A percentile compares a stretch with the other conserved stretches of the same genome.
Conservation (phyloP, 2,329 filamentous ascomycete genomes). For the Fusarium ambrosium region DNA sequence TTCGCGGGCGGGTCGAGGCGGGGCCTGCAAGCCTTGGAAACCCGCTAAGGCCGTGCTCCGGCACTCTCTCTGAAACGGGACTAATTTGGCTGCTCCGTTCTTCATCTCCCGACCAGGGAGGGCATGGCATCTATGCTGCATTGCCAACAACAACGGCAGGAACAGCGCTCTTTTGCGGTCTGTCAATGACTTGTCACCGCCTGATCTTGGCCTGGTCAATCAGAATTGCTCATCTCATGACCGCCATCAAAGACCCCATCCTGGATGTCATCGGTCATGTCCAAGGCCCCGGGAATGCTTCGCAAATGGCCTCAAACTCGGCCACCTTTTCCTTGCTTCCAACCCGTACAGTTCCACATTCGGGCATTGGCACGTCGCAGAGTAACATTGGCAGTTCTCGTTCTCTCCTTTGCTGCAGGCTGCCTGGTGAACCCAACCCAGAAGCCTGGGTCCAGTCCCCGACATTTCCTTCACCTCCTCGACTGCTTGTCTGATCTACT, state of each 20-base stretch:
- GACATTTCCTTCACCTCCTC: neutral
- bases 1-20: constrained; percentile 11
- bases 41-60: constrained; percentile 26
- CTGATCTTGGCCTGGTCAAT: constrained; percentile 8
- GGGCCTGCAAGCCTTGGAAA: constrained; percentile 15
- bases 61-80: constrained; percentile 44
- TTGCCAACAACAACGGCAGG: neutral
- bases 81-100: constrained; percentile 41
- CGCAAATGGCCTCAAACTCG: constrained; percentile 1
- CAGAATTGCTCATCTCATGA: constrained; percentile 2
- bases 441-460: constrained; percentile 8
- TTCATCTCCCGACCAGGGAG: constrained; percentile 42
- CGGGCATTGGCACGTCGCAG: constrained; percentile 41
- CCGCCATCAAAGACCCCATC: neutral
- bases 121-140: neutral
- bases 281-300: constrained; percentile 1
- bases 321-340: constrained; percentile 10
- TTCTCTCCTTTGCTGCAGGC: constrained; percentile 19
- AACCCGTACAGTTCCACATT: constrained; percentile 28
- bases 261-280: constrained; percentile 1
- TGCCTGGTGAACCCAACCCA: constrained; percentile 21
- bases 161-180: neutral
- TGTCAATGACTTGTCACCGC: neutral
- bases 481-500: constrained; percentile 7
- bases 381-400: constrained; percentile 29